Percentiles rank a stretch among this genome's conserved stretches.
Conservation (phyloP, 169 alveolate genomes). For the Plasmodium sp. region DNA sequence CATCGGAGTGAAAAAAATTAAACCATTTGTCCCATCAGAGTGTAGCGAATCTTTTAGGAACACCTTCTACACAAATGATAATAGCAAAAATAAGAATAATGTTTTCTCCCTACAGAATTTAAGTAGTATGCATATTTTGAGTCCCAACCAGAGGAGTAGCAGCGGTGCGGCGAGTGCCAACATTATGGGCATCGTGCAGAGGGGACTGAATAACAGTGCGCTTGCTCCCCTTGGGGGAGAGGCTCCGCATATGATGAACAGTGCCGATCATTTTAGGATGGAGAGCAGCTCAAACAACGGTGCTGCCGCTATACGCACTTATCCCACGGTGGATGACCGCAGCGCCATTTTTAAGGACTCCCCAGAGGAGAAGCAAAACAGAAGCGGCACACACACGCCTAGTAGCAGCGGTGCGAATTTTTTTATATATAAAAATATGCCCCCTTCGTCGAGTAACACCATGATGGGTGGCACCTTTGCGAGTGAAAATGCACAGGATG, state of each 20-base stretch:
- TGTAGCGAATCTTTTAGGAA: conserved; percentile 72
- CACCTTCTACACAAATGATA: conserved; percentile 65
- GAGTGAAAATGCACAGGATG: not conserved
- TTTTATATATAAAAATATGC: not conserved
- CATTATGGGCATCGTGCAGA: not conserved
- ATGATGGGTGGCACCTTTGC: not conserved
- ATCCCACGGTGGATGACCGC: not conserved
- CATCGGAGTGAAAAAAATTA: conserved; percentile 5
- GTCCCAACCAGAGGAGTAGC: not conserved
- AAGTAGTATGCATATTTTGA: conserved; percentile 4
- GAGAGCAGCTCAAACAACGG: not conserved
- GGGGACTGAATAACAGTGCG: not conserved
- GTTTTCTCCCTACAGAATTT: conserved; percentile 35
- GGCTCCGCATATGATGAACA: not conserved
- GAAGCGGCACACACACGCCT: not conserved
- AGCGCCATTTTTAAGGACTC: not conserved
- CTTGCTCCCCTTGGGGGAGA: not conserved
- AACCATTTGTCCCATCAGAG: conserved; percentile 63
- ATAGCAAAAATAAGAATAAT: conserved; percentile 45
- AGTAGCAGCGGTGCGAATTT: not conserved
- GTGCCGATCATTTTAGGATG: not conserved
- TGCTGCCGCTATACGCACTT: not conserved
- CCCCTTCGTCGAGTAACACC: not conserved
- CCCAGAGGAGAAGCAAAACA: not conserved
- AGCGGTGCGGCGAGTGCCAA: not conserved